These are phyloP conservation scores for Paraconiothyrium brasiliense DNA, from an alignment of 2,329 filamentous ascomycete species.

Conservation along the genomic window DNA sequence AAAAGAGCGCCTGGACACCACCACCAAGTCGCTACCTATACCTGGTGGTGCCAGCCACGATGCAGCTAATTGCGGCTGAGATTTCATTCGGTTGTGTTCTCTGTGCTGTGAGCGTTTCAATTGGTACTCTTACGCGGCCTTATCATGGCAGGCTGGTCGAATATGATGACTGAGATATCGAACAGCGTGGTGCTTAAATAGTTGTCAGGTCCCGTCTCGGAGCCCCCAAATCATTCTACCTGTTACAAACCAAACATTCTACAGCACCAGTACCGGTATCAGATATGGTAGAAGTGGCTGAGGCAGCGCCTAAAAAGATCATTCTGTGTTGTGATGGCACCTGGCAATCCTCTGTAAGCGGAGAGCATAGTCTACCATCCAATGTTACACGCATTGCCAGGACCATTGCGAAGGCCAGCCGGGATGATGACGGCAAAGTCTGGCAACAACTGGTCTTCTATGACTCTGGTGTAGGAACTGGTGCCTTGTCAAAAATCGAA, in stretches of 20 bases:
- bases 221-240: neutral
- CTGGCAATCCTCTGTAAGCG: conserved; percentile 21
- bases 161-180: too few relatives aligned
- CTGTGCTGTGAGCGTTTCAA: too few relatives aligned
- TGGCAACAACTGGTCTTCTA: conserved; percentile 56
- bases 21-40: too few relatives aligned
- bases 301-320: conserved; percentile 22
- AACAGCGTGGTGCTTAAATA: too few relatives aligned
- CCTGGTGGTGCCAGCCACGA: too few relatives aligned
- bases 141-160: too few relatives aligned
- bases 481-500: conserved; percentile 10
- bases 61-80: too few relatives aligned
- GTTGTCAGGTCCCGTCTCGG: too few relatives aligned
- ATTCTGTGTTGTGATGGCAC: conserved; percentile 32
- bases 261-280: neutral
- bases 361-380: neutral
- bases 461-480: conserved; percentile 54
- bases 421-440: conserved; percentile 15
- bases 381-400: neutral
- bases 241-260: neutral
- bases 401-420: conserved; percentile 12
- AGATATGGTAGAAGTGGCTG: neutral
- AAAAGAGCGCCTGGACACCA: too few relatives aligned
- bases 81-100: too few relatives aligned
- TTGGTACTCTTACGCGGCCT: too few relatives aligned